Conservation (phyloP, 1,139 yeast genomes). For the Yamadazyma oceani region DNA sequence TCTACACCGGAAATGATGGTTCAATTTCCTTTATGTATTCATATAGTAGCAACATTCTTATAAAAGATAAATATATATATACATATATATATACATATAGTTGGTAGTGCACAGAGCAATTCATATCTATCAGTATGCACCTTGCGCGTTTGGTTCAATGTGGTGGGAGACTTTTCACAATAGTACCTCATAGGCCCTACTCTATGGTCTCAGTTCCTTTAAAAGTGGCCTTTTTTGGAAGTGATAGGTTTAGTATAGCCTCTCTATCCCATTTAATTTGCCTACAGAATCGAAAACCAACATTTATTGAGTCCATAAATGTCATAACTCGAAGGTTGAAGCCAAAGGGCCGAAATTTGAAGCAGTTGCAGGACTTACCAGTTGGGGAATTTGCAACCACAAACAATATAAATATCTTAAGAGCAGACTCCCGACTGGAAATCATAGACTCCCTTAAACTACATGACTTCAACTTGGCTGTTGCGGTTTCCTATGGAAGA, state of each 20-base stretch:
- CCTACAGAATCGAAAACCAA: constrained; percentile 18
- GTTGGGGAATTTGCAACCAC: constrained; percentile 45
- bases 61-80: too few species aligned
- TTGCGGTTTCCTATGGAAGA: constrained; percentile 89
- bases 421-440: constrained; percentile 63
- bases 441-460: constrained; percentile 33
- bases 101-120: too few species aligned
- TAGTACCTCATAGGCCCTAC: too few species aligned
- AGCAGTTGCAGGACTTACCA: constrained; percentile 51
- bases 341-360: constrained; percentile 65
- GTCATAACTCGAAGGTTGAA: constrained; percentile 70
- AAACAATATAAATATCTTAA: constrained; percentile 35
- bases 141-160: too few species aligned
- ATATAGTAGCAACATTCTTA: too few species aligned
- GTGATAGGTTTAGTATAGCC: constrained; percentile 70
- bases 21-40: too few species aligned
- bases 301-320: constrained; percentile 46
- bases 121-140: too few species aligned
- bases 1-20: too few species aligned
- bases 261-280: constrained; percentile 51
- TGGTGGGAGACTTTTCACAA: too few species aligned
- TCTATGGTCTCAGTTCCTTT: too few species aligned
- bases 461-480: constrained; percentile 55
- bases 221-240: constrained; percentile 71
- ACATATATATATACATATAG: too few species aligned